Conservation (phyloP, 2,329 filamentous ascomycete species). For the Trichoderma asperellum region DNA sequence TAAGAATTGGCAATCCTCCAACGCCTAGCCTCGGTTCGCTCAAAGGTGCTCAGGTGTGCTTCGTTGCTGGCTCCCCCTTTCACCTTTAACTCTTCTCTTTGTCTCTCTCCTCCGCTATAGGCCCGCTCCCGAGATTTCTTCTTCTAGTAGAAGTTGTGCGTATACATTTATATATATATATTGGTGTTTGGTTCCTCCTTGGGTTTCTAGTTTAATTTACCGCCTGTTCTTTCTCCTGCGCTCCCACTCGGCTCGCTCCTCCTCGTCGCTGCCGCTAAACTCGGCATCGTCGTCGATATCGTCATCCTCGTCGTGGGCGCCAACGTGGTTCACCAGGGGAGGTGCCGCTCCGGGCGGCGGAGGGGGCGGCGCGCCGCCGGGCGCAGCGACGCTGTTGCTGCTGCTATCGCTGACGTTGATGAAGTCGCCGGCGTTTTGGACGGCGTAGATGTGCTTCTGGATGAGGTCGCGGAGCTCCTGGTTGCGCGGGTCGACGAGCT, state of each 20-base stretch:
- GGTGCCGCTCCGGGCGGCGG: slow-evolving; percentile 31
- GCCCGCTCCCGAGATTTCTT: not conserved
- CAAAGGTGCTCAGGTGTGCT: slow-evolving; percentile 4
- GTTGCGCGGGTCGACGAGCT: slow-evolving; percentile 76
- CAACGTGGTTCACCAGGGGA: slow-evolving; percentile 23
- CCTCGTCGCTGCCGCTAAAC: slow-evolving; percentile 67
- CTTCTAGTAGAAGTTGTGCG: not conserved
- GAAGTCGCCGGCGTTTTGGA: slow-evolving; percentile 62
- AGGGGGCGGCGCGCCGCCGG: slow-evolving; percentile 31
- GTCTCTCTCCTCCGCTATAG: not conserved
- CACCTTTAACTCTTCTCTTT: not conserved
- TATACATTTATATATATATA: not conserved
- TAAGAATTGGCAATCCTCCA: slow-evolving; percentile 14
- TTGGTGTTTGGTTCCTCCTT: not conserved
- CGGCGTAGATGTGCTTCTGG: slow-evolving; percentile 70
- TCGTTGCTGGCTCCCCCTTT: not conserved
- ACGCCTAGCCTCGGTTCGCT: slow-evolving; percentile 17
- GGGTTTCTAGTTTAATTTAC: not conserved
- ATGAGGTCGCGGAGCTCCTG: slow-evolving; percentile 63
- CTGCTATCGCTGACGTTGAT: slow-evolving; percentile 43
- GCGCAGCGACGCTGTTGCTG: slow-evolving; percentile 25
- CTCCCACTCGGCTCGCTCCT: slow-evolving; percentile 66
- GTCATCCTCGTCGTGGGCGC: slow-evolving; percentile 36
- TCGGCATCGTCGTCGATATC: slow-evolving; percentile 60
- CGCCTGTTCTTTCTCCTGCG: slow-evolving; percentile 45